Percentiles rank a stretch among this genome's conserved stretches.
Conservation (phyloP, 108 stramenopile genomes). For the Nitzschia sp. region DNA sequence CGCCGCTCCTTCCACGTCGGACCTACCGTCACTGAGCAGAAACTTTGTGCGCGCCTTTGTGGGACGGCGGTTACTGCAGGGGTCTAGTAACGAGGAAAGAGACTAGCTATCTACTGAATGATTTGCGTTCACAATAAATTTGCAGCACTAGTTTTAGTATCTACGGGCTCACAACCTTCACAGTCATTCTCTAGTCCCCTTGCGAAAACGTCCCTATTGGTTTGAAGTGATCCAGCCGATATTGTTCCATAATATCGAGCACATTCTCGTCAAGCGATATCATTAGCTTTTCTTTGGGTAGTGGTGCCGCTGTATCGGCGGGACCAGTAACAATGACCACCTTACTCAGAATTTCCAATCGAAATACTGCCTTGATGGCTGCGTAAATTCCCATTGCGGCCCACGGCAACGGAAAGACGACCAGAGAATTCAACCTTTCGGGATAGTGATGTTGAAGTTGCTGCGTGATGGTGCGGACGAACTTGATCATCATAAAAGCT, state of each 20-base stretch:
- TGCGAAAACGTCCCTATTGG: background rate
- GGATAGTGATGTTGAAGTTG: conserved; percentile 47
- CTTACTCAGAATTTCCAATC: conserved; percentile 38
- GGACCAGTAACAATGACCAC: conserved; percentile 50
- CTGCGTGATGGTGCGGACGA: conserved; percentile 46
- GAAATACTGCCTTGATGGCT: conserved; percentile 51
- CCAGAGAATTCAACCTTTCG: conserved; percentile 42
- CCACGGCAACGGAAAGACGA: conserved; percentile 64
- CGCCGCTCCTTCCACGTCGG: conserved; percentile 36
- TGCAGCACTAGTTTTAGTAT: no score
- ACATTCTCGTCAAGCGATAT: conserved; percentile 43
- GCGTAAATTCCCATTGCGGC: conserved; percentile 54
- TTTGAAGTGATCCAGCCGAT: conserved; percentile 9
- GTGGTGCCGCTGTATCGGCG: conserved; percentile 37
- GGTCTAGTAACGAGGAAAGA: no score
- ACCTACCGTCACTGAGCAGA: conserved; percentile 61
- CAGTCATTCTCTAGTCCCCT: no score
- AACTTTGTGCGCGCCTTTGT: conserved; percentile 63
- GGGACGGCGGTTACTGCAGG: conserved; percentile 27
- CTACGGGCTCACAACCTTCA: no score
- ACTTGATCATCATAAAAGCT: conserved; percentile 50
- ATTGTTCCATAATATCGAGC: conserved; percentile 31
- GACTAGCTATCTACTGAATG: no score
- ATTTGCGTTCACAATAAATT: no score
- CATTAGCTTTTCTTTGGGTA: conserved; percentile 46